phyloP scores from a whole-genome alignment of 73 alveolate species.

The Paramecium primaurelia region DNA sequence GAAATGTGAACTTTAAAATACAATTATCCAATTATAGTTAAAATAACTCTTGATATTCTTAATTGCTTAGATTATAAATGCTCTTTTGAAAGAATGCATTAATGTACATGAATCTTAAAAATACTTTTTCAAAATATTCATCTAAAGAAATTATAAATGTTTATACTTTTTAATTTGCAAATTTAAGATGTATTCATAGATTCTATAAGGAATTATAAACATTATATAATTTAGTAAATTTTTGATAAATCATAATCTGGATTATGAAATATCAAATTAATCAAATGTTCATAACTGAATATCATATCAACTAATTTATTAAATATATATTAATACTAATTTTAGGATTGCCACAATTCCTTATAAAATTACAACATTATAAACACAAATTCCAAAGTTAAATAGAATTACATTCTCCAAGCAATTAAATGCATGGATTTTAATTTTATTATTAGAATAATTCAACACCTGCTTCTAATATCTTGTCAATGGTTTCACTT shows the following conservation, averaged over 20 bases:
- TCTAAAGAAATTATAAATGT: not conserved
- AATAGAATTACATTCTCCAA: not conserved
- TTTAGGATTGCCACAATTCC: not conserved
- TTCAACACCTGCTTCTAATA: not conserved
- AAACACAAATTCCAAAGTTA: constrained; percentile 11
- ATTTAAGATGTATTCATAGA: not conserved
- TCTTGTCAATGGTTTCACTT: not conserved
- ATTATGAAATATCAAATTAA: not conserved
- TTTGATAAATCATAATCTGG: not conserved
- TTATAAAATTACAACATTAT: not conserved
- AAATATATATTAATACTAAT: not conserved
- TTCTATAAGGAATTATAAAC: not conserved
- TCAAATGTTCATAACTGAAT: constrained; percentile 7
- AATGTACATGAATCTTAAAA: not conserved
- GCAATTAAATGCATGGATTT: not conserved
- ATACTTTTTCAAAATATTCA: not conserved
- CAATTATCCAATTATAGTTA: not conserved
- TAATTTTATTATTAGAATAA: not conserved
- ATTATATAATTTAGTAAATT: not conserved
- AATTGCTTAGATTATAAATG: not conserved
- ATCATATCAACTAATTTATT: not conserved
- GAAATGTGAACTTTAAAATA: not conserved
- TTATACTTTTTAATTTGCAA: not conserved
- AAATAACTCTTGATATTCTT: not conserved
- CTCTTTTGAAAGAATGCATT: constrained; percentile 22